Percentiles rank a stretch among this genome's conserved stretches.
phyloP scores from a whole-genome alignment of 2,329 filamentous ascomycete genomes.

The Aurifilum marmelostoma region DNA sequence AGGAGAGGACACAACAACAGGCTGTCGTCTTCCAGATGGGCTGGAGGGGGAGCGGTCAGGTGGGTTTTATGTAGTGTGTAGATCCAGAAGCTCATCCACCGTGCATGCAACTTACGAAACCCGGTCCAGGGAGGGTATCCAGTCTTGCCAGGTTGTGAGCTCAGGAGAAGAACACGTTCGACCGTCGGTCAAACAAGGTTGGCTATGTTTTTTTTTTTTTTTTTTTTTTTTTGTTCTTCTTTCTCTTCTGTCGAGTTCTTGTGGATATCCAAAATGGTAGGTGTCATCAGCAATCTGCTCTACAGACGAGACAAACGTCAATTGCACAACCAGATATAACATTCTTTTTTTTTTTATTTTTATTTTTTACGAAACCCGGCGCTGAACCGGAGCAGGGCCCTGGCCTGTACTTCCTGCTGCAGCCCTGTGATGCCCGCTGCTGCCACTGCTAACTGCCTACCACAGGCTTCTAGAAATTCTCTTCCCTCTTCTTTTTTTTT shows the following conservation, averaged over 20 bases:
- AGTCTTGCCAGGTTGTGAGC: conserved; percentile 16
- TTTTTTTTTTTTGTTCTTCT: neutral
- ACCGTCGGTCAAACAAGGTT: conserved; percentile 15
- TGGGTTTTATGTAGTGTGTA: conserved; percentile 26
- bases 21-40: conserved; percentile 1
- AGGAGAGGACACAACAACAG: neutral
- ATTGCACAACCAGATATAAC: neutral
- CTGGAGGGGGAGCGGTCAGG: conserved; percentile 13
- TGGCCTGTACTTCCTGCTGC: neutral
- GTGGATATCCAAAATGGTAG: conserved; percentile 19
- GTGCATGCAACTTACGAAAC: conserved; percentile 28
- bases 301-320: neutral
- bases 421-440: neutral
- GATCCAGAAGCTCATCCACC: conserved; percentile 21
- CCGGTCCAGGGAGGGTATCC: conserved; percentile 20
- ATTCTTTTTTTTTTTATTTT: neutral
- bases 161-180: conserved; percentile 14
- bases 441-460: neutral
- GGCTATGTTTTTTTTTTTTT: neutral
- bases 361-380: conserved; percentile 9
- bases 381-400: conserved; percentile 16
- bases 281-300: conserved; percentile 4
- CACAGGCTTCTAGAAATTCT: conserved; percentile 23
- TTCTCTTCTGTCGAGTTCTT: conserved; percentile 1
- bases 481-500: neutral